Evolutionary conservation across 2,329 filamentous ascomycete genomes (phyloP), one percentile per base, ranked within the genome.

Genomic region (Verticillium longisporum): DNA sequence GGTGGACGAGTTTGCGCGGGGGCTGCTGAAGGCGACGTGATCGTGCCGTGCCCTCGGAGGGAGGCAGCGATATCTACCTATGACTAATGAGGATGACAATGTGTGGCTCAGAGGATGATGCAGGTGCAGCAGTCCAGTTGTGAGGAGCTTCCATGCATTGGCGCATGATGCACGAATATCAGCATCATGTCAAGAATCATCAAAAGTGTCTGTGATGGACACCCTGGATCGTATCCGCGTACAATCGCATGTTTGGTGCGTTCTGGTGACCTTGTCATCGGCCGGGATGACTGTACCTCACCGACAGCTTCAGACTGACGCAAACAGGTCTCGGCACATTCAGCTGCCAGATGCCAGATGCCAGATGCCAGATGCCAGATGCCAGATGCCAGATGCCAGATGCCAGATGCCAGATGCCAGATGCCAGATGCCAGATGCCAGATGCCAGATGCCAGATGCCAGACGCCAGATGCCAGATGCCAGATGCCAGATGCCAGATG

Each of bases 1-100:
- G 3, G 68, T 76, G 1, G 65, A 60, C 1, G 64, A 64, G 21
- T 77, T 72, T 62, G 66, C 65, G 38, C 55, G 32, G 21, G 61
- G 57, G 6, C 60, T 71, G n/a, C 31, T 69, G 45, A n/a, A 10
- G n/a, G n/a, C 7, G 6, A 6, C n/a, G 14, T 26, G 58, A 62
- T 13, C 56, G 32, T 21, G 18, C 18, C 18, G 18, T 21, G 18
- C 18, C 18, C 26, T 26, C 26, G 26, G 26, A 26, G 26, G 26
- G 26, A 26, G 26, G 26, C 26, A 26, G 26, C 26, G 26, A 26
- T 26, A 26, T 26, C 26, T 26, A 26, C 4, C 26, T 26, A 26
- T 26, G 26, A 26, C 3, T 26, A 26, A 26, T 26, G 26, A 26
- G 26, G 26, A 26, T 26, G 26, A 26, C 26, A 3, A 26, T 26